Evolutionary conservation across 164 flowering plant genomes (phyloP).

Genomic region (Akebia trifoliata): DNA sequence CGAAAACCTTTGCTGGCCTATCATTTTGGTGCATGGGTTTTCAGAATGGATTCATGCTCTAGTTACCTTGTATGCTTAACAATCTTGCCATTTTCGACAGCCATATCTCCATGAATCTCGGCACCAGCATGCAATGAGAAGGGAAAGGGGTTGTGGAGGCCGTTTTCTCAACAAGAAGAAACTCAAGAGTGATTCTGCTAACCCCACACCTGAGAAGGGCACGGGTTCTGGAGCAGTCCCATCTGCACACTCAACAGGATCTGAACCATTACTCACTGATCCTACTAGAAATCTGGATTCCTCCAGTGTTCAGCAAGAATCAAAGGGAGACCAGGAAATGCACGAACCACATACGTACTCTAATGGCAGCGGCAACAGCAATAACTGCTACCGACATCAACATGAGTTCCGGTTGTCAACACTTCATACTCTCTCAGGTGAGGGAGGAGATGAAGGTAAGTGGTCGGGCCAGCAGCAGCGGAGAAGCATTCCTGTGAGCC

Average conservation of each 20-base stretch:
- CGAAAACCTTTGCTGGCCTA: no score
- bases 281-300: conserved; percentile 30
- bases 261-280: conserved; percentile 29
- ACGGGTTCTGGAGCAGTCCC: conserved; percentile 20
- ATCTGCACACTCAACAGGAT: conserved; percentile 29
- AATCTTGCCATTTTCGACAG: conserved; percentile 28
- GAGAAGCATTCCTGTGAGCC: conserved; percentile 41
- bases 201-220: conserved; percentile 23
- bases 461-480: conserved; percentile 50
- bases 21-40: no score
- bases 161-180: conserved; percentile 82
- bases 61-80: background rate
- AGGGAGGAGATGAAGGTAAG: conserved; percentile 44
- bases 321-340: conserved; percentile 16
- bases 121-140: conserved; percentile 86
- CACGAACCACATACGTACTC: conserved; percentile 17
- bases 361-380: conserved; percentile 22
- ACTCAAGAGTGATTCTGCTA: conserved; percentile 23
- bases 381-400: conserved; percentile 27
- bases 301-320: conserved; percentile 27
- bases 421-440: conserved; percentile 21
- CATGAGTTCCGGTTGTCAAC: conserved; percentile 28
- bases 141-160: conserved; percentile 82
- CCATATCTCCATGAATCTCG: conserved; percentile 97
- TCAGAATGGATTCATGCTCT: background rate